These are phyloP conservation scores for Pyropia haitanensis DNA, from an alignment of 23 red algal genomes.

Conservation along the genomic window DNA sequence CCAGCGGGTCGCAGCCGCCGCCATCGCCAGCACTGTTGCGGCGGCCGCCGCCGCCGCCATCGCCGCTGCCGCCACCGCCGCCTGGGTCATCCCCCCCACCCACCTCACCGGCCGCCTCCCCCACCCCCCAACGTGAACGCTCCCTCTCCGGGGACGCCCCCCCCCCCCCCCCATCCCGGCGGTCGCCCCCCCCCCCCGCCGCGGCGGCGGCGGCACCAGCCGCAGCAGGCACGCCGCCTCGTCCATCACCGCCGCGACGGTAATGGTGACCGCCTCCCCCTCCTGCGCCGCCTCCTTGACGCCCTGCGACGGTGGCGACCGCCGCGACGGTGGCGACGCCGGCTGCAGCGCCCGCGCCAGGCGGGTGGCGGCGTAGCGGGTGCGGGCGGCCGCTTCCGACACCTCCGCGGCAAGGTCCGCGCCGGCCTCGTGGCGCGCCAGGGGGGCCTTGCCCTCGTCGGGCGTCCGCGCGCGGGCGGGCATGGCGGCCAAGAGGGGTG, in stretches of 20 bases:
- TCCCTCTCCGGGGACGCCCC: too few relatives aligned
- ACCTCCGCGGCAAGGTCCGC: background rate
- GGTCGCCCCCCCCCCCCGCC: too few relatives aligned
- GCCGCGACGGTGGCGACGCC: background rate
- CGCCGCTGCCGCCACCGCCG: too few relatives aligned
- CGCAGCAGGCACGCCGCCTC: too few relatives aligned
- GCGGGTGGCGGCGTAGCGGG: background rate
- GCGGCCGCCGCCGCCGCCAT: too few relatives aligned
- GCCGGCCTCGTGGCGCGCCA: background rate
- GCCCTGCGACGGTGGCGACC: constrained; percentile 1
- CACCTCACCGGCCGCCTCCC: too few relatives aligned
- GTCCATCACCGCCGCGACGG: background rate
- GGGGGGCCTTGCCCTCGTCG: background rate
- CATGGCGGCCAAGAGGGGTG: background rate
- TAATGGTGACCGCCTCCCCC: constrained; percentile 43
- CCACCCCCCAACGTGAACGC: too few relatives aligned
- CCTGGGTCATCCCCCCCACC: too few relatives aligned
- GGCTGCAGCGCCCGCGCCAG: background rate
- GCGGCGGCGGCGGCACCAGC: too few relatives aligned
- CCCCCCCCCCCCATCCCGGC: too few relatives aligned
- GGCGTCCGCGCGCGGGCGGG: background rate
- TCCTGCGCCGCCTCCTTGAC: constrained; percentile 2
- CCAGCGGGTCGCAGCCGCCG: too few relatives aligned
- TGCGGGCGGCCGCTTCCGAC: background rate
- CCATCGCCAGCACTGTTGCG: too few relatives aligned